These are phyloP conservation scores for Rubia peregrina DNA, from an alignment of 305 asterid species.

Conservation along the genomic window DNA sequence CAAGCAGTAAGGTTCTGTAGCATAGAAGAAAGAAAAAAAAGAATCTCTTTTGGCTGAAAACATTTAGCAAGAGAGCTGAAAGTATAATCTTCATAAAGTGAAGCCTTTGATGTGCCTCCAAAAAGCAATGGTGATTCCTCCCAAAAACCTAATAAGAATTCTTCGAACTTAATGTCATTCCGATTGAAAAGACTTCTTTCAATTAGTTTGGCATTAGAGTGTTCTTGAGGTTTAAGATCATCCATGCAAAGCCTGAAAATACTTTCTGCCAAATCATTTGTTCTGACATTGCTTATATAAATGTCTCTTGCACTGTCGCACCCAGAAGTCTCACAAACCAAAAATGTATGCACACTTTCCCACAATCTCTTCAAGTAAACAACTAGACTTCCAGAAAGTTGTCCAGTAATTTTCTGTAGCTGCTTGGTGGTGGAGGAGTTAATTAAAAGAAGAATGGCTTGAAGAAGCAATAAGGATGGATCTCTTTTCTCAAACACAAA, in stretches of 20 bases:
- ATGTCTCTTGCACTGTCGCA: constrained; percentile 20
- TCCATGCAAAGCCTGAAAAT: constrained; percentile 52
- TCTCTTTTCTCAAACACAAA: constrained; percentile 35
- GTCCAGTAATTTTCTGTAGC: constrained; percentile 38
- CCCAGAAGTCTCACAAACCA: constrained; percentile 21
- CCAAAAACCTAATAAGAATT: constrained; percentile 50
- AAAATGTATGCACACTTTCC: constrained; percentile 32
- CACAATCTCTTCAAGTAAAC: constrained; percentile 35
- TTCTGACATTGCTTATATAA: constrained; percentile 28
- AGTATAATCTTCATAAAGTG: constrained; percentile 23
- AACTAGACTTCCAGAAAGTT: constrained; percentile 28
- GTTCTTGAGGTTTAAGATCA: constrained; percentile 13
- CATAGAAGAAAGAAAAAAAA: constrained; percentile 39
- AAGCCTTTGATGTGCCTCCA: constrained; percentile 28
- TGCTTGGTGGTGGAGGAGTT: constrained; percentile 47
- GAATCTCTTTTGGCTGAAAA: constrained; percentile 36
- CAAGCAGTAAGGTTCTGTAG: constrained; percentile 47
- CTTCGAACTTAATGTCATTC: constrained; percentile 30
- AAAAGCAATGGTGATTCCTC: constrained; percentile 53
- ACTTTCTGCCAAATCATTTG: constrained; percentile 46
- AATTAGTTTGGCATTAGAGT: constrained; percentile 24
- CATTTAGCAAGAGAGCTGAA: constrained; percentile 38
- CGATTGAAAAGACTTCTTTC: constrained; percentile 33
- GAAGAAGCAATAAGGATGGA: constrained; percentile 32
- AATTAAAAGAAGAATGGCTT: constrained; percentile 44